These are phyloP conservation scores for Saccharomyces hybrid DNA, from an alignment of 1,139 yeast genomes.

Conservation along the genomic window DNA sequence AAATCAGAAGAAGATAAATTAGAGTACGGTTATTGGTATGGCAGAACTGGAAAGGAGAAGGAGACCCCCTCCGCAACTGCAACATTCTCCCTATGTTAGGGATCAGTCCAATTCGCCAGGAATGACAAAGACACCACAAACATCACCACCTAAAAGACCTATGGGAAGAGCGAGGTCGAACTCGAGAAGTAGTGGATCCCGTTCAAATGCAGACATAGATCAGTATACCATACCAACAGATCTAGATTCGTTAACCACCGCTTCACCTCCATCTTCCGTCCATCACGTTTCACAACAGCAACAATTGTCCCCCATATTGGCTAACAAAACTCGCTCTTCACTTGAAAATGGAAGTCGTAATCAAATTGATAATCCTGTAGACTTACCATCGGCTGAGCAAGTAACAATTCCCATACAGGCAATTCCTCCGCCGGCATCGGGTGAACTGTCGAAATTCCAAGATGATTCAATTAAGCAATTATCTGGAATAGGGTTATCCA, in stretches of 20 bases:
- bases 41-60: conserved; percentile 14
- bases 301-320: background rate
- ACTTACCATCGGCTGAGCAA: background rate
- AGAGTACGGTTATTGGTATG: conserved; percentile 3
- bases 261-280: background rate
- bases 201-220: conserved; percentile 12
- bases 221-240: background rate
- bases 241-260: background rate
- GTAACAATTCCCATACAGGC: background rate
- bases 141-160: conserved; percentile 5
- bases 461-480: conserved; percentile 3
- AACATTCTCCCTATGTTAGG: conserved; percentile 6
- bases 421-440: background rate
- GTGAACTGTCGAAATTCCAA: conserved; percentile 2
- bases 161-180: conserved; percentile 26
- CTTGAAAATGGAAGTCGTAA: background rate
- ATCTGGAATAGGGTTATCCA: background rate
- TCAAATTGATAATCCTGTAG: background rate
- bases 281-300: background rate
- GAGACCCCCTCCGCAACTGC: conserved; percentile 6
- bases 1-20: background rate
- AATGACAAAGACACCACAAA: conserved; percentile 2
- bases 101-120: conserved; percentile 1
- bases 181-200: conserved; percentile 29
- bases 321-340: background rate